Percentiles rank a stretch among this genome's conserved stretches.
Conservation (phyloP, 1,284 basidiomycete species). For the Austropuccinia psidii region DNA sequence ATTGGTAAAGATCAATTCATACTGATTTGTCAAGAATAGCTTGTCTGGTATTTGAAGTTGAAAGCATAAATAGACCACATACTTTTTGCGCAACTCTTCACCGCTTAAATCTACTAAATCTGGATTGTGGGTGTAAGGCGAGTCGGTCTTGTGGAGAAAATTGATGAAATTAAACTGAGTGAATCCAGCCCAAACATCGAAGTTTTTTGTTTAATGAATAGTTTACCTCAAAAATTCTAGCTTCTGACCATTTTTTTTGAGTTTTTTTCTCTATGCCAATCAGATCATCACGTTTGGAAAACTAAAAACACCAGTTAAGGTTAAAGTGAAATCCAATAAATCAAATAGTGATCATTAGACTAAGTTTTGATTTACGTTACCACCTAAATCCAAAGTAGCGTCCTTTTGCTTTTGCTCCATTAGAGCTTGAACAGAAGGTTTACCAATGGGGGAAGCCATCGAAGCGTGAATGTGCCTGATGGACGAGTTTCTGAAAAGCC, state of each 20-base stretch:
- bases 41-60: background rate
- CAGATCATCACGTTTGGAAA: slow-evolving; percentile 32
- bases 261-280: slow-evolving; percentile 24
- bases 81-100: slow-evolving; percentile 33
- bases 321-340: background rate
- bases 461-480: background rate
- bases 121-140: slow-evolving; percentile 26
- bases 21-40: background rate
- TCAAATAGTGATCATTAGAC: background rate
- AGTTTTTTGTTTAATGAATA: background rate
- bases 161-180: background rate
- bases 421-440: slow-evolving; percentile 11
- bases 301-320: background rate
- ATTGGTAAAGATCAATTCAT: too few relatives aligned
- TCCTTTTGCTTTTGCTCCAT: slow-evolving; percentile 33
- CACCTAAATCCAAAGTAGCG: slow-evolving; percentile 18
- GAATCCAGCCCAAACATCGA: background rate
- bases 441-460: background rate
- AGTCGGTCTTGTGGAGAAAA: slow-evolving; percentile 22
- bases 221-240: slow-evolving; percentile 10
- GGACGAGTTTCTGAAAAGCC: background rate
- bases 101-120: slow-evolving; percentile 1
- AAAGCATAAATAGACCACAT: background rate
- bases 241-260: slow-evolving; percentile 21
- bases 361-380: background rate